A percentile compares a stretch with the other conserved stretches of the same genome.
phyloP scores from a whole-genome alignment of 176 grass and related monocot species.

The Triticum timopheevii region DNA sequence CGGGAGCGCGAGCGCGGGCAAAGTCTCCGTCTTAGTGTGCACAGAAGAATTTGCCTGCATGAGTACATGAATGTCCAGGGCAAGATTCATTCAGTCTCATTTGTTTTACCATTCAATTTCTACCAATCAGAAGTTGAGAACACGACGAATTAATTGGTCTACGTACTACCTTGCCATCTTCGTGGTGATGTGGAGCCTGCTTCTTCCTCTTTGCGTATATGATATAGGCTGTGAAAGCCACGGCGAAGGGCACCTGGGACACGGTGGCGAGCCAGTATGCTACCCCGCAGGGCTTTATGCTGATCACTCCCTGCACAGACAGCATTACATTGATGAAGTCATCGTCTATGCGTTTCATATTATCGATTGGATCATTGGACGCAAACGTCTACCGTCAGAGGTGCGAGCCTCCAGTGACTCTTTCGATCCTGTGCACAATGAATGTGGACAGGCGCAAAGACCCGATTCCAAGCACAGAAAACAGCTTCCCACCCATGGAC shows the following conservation, averaged over 20 bases:
- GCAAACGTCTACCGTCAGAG: neutral
- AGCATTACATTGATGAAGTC: conserved; percentile 7
- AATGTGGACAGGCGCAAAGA: neutral
- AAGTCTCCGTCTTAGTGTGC: conserved; percentile 7
- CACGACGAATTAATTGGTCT: too few relatives aligned
- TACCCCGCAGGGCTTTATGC: conserved; percentile 62
- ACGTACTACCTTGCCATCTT: conserved; percentile 38
- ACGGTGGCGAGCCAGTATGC: conserved; percentile 63
- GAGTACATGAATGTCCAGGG: neutral
- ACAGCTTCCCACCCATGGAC: neutral
- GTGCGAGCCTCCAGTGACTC: neutral
- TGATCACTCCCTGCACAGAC: conserved; percentile 53
- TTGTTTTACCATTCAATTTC: neutral
- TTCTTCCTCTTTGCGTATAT: conserved; percentile 56
- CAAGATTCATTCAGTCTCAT: neutral
- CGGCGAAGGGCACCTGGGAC: conserved; percentile 65
- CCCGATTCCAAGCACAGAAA: neutral
- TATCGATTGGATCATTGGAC: neutral
- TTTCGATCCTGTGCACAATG: neutral
- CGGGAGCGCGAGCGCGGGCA: conserved; percentile 48
- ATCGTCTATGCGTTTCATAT: neutral
- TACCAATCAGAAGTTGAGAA: neutral
- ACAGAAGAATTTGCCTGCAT: conserved; percentile 22
- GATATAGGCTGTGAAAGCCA: conserved; percentile 68
- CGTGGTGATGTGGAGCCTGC: neutral